Base-by-base conservation (phyloP, 2,329 filamentous ascomycete species). In the Penicillium sp. region DNA sequence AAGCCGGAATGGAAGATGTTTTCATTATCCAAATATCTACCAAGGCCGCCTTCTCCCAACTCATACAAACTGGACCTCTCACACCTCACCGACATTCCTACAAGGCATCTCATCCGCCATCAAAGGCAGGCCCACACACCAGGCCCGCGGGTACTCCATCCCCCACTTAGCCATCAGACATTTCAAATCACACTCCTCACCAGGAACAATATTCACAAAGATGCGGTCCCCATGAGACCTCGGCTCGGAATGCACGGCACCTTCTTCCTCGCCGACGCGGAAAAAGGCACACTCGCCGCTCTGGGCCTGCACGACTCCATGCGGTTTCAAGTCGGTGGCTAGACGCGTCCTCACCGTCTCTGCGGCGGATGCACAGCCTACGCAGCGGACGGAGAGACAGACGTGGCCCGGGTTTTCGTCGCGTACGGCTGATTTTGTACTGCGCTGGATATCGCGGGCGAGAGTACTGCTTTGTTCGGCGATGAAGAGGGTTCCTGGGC, bases 401-500 rank as follows among this genome's bases (percentile, higher is more conserved):
- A 67, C 45, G 49, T 80, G 78, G 0, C 70, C 62, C 0, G 65
- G 50, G 24, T 51, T 67, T 8, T 58, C 54, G 7, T 63, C 39
- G 9, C 62, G 63, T 1, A 62, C 55, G 0, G 55, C 51, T 1
- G 50, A 42, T 30, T 70, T 73, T 2, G 72, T 65, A 0, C 24
- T 21, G 3, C 58, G 54, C 46, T 77, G 72, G 0, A 64, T 61
- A 0, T 51, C 8, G 2, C 76, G 69, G 0, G 77, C 76, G 1
- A 49, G 27, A 0, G 52, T 8, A 24, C 73, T 70, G 30, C 70
- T 59, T 0, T 55, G 17, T 0, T 64, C 26, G 1, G 70, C 64
- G 18, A 78, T 68, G 65, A 81, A 80, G 15, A 80, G 64, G 0
- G 78, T 80, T 2, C 70, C 60, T 0, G 78, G 76, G 2, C 78